Evolutionary conservation across 176 grass and related monocot species (phyloP).

Genomic region (Coix lacrymajobi): DNA sequence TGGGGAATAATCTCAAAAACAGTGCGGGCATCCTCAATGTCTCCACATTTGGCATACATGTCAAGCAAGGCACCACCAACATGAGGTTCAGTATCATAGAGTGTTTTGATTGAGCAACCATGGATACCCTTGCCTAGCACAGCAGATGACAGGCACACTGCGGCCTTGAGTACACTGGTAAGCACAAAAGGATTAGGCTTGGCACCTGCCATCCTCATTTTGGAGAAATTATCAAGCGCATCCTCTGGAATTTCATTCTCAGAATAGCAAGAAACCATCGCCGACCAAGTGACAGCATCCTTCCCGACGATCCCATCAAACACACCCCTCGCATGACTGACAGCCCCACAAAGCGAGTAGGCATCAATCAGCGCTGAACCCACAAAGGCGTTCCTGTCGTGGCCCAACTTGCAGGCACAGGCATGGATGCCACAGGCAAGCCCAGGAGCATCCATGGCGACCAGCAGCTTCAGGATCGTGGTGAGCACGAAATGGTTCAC

Average conservation of each 20-base stretch:
- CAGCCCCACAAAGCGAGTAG: slow-evolving; percentile 28
- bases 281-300: slow-evolving; percentile 36
- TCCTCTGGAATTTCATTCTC: slow-evolving; percentile 22
- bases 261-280: slow-evolving; percentile 40
- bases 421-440: slow-evolving; percentile 24
- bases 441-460: slow-evolving; percentile 11
- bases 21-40: slow-evolving; percentile 40
- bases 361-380: slow-evolving; percentile 28
- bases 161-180: slow-evolving; percentile 32
- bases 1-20: slow-evolving; percentile 56
- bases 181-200: slow-evolving; percentile 31
- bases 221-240: slow-evolving; percentile 21
- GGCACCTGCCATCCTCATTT: slow-evolving; percentile 19
- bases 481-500: slow-evolving; percentile 51
- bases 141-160: slow-evolving; percentile 25
- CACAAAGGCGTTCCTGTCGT: slow-evolving; percentile 28
- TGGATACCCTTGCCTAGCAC: slow-evolving; percentile 37
- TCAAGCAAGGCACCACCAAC: slow-evolving; percentile 42
- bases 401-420: slow-evolving; percentile 25
- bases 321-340: slow-evolving; percentile 7
- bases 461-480: slow-evolving; percentile 25
- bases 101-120: slow-evolving; percentile 28
- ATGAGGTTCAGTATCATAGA: slow-evolving; percentile 28
- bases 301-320: slow-evolving; percentile 23
- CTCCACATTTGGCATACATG: slow-evolving; percentile 49